Evolutionary conservation across 2,329 filamentous ascomycete genomes (phyloP).

Genomic region (Mycosphaerelloides madeirae): DNA sequence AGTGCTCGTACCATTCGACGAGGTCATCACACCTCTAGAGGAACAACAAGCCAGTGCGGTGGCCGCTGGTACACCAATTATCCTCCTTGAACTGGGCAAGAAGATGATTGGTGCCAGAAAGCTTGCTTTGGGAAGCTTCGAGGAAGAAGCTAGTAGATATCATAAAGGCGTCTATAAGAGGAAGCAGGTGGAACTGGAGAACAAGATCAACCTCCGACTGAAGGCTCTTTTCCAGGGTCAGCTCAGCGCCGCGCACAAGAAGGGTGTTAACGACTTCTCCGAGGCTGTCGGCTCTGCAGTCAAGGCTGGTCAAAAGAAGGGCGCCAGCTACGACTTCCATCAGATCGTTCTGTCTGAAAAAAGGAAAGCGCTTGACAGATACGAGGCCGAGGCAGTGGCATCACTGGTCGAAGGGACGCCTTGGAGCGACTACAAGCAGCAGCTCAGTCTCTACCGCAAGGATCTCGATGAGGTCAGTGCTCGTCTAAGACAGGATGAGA

Average conservation of each 20-base stretch:
- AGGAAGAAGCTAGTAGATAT: slow-evolving; percentile 85
- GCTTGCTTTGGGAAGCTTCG: slow-evolving; percentile 76
- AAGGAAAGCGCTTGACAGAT: slow-evolving; percentile 66
- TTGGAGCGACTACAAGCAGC: slow-evolving; percentile 84
- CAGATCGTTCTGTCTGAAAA: slow-evolving; percentile 86
- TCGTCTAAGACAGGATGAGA: slow-evolving; percentile 86
- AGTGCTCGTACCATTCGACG: slow-evolving; percentile 78
- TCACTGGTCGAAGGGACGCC: slow-evolving; percentile 71
- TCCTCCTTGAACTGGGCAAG: slow-evolving; percentile 69
- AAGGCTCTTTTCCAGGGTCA: slow-evolving; percentile 88
- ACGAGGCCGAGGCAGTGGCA: slow-evolving; percentile 69
- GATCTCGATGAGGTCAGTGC: slow-evolving; percentile 86
- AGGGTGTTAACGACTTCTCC: slow-evolving; percentile 75
- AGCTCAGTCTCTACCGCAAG: slow-evolving; percentile 75
- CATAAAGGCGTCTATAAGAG: slow-evolving; percentile 91
- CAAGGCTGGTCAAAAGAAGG: slow-evolving; percentile 88
- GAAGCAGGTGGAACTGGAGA: slow-evolving; percentile 78
- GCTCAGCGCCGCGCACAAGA: slow-evolving; percentile 81
- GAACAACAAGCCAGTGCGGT: slow-evolving; percentile 73
- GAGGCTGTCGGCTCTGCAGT: slow-evolving; percentile 83
- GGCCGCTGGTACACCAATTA: slow-evolving; percentile 65
- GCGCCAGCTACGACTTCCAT: slow-evolving; percentile 86
- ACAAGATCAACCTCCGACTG: slow-evolving; percentile 80
- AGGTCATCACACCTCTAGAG: slow-evolving; percentile 75
- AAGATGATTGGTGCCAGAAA: slow-evolving; percentile 67